phyloP scores from a whole-genome alignment of 2,329 filamentous ascomycete species.

The Aspergillus proliferans region DNA sequence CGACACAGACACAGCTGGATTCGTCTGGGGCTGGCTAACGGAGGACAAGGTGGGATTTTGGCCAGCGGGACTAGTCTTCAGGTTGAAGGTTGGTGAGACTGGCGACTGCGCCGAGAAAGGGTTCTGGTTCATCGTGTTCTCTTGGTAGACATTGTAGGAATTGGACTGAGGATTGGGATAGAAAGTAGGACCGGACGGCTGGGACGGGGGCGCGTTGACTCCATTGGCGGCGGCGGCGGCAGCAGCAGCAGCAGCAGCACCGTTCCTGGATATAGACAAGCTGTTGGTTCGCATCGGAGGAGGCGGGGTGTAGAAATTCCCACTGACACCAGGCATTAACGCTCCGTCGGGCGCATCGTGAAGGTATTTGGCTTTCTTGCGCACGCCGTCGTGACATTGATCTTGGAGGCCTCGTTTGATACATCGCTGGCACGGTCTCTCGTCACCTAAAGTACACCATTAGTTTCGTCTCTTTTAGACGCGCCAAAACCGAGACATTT shows the following conservation, averaged over 20 bases:
- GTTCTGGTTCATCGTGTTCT: conserved; percentile 37
- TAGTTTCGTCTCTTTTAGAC: conserved; percentile 9
- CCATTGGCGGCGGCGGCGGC: conserved; percentile 11
- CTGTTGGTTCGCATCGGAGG: conserved; percentile 23
- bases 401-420: conserved; percentile 90
- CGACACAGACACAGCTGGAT: conserved; percentile 45
- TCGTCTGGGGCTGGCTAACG: conserved; percentile 45
- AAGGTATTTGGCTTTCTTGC: conserved; percentile 98
- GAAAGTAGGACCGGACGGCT: conserved; percentile 24
- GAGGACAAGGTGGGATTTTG: conserved; percentile 29
- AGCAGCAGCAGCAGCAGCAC: neutral
- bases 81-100: conserved; percentile 64
- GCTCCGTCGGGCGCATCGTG: conserved; percentile 91
- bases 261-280: conserved; percentile 28
- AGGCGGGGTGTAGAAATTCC: conserved; percentile 46
- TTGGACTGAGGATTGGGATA: conserved; percentile 31
- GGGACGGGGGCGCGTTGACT: conserved; percentile 19
- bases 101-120: conserved; percentile 63
- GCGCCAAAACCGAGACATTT: neutral
- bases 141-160: conserved; percentile 45
- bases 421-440: conserved; percentile 87
- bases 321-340: conserved; percentile 75
- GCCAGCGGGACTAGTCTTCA: conserved; percentile 39
- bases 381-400: conserved; percentile 88
- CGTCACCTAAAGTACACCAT: conserved; percentile 63